Conservation (phyloP, 371 early-diverging fungal species). For the Paramicrosporidium saccamoebae region DNA sequence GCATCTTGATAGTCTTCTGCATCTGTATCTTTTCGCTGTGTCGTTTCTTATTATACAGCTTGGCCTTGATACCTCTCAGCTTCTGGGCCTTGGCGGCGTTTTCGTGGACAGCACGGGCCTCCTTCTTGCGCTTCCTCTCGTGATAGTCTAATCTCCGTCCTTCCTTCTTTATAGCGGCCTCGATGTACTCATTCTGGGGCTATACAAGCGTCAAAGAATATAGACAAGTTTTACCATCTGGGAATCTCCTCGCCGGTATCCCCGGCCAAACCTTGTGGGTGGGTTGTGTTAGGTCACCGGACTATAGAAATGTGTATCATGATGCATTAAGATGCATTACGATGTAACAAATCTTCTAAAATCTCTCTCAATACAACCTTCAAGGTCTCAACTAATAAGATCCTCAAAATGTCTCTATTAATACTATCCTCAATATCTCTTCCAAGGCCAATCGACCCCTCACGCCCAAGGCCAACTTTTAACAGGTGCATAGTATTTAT, state of each 20-base stretch:
- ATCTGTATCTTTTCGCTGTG: conserved; percentile 97
- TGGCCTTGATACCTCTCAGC: conserved; percentile 94
- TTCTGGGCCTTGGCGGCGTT: conserved; percentile 69
- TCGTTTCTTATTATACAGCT: conserved; percentile 93
- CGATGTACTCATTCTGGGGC: conserved; percentile 99
- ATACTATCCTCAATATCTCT: neutral
- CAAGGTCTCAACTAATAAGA: too few relatives aligned
- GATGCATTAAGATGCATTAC: neutral
- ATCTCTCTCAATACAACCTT: too few relatives aligned
- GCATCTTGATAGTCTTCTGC: conserved; percentile 96
- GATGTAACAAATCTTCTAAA: conserved; percentile 1
- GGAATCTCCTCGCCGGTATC: too few relatives aligned
- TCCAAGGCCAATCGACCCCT: neutral
- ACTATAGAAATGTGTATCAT: neutral
- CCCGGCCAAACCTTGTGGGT: neutral
- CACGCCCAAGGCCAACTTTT: neutral
- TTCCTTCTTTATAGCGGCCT: conserved; percentile 88
- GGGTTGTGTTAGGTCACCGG: neutral
- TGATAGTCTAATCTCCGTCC: conserved; percentile 90
- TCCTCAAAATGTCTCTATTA: too few relatives aligned
- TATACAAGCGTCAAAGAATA: conserved; percentile 4
- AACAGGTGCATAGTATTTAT: neutral
- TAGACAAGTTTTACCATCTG: too few relatives aligned
- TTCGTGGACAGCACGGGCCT: conserved; percentile 76
- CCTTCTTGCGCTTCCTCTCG: conserved; percentile 85